Percentiles rank a stretch among this genome's conserved stretches.
Evolutionary conservation across 1,284 basidiomycete species (phyloP).

Genomic region (Rhodotorula sp.): DNA sequence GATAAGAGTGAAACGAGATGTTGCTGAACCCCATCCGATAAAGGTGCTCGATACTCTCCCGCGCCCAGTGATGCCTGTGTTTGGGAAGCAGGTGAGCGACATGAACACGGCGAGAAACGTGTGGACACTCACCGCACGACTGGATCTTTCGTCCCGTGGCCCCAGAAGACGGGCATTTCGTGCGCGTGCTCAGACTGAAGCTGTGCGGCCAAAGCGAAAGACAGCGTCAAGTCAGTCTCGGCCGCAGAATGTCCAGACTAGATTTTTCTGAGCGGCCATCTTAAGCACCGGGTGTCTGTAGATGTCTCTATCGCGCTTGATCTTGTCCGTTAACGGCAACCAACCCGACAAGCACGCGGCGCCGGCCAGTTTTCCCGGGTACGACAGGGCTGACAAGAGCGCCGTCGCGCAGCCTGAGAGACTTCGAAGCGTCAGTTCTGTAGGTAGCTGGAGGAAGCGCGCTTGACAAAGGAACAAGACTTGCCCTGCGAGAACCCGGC

Average conservation of each 20-base stretch:
- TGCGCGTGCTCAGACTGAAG: background rate
- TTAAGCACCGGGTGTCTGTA: background rate
- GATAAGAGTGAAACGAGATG: background rate
- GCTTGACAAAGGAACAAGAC: background rate
- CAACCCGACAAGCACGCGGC: background rate
- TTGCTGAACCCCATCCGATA: background rate
- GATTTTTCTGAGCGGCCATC: background rate
- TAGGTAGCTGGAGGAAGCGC: too few relatives aligned
- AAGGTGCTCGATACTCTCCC: background rate
- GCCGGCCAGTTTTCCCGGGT: background rate
- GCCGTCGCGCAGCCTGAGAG: slow-evolving; percentile 7
- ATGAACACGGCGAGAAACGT: too few relatives aligned
- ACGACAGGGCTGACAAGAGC: background rate
- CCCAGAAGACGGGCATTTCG: background rate
- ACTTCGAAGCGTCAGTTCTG: background rate
- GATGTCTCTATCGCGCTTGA: background rate
- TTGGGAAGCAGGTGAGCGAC: background rate
- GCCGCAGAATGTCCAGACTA: background rate
- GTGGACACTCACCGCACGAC: background rate
- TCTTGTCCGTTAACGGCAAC: background rate
- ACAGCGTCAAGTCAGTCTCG: background rate
- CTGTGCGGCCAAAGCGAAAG: background rate
- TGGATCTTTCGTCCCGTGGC: background rate
- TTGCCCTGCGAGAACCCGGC: slow-evolving; percentile 5
- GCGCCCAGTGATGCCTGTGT: background rate